phyloP scores from a whole-genome alignment of 2,329 filamentous ascomycete species.

The Aspergillus sp. region DNA sequence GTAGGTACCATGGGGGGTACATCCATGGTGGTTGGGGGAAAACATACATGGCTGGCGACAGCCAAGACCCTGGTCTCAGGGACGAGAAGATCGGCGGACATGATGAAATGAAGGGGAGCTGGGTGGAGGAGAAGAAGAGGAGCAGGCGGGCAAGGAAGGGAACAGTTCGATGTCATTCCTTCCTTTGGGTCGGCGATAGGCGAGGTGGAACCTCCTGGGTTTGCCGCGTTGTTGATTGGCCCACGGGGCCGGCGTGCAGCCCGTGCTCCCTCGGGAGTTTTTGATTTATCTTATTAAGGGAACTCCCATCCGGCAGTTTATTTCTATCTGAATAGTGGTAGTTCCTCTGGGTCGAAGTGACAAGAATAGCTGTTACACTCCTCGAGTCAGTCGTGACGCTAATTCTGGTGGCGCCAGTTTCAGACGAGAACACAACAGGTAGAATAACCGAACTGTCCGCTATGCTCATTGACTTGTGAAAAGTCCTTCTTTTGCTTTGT shows the following conservation, averaged over 20 bases:
- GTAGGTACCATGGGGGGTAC: neutral
- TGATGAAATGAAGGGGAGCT: constrained; percentile 19
- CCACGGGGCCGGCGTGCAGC: neutral
- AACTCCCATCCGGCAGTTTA: neutral
- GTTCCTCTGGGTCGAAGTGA: neutral
- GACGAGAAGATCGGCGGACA: constrained; percentile 45
- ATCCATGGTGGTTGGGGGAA: constrained; percentile 2
- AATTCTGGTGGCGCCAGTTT: neutral
- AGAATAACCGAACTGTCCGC: neutral
- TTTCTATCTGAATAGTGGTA: neutral
- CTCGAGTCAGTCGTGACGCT: neutral
- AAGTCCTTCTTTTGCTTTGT: too few relatives aligned
- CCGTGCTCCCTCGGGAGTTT: constrained; percentile 3
- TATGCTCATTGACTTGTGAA: too few relatives aligned
- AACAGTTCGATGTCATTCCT: neutral
- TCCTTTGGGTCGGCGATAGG: constrained; percentile 7
- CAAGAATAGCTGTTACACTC: neutral
- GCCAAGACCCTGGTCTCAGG: constrained; percentile 74
- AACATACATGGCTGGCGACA: constrained; percentile 85
- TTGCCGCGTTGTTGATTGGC: neutral
- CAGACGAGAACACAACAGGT: neutral
- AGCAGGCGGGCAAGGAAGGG: neutral
- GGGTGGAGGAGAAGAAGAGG: constrained; percentile 8
- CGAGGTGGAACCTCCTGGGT: neutral
- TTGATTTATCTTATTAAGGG: neutral